Percentiles rank a stretch among this genome's conserved stretches.
phyloP scores from a whole-genome alignment of 129 eudicot genomes.

The carrot (Daucus carota) region DH1_v3.0 NC_030386.2:3678001-3678500 shows the following conservation, averaged over 20 bases:
- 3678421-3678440: not conserved
- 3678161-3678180: not conserved
- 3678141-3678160: not conserved
- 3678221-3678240: not conserved
- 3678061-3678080: not conserved
- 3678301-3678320: constrained; percentile 92
- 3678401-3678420: not conserved
- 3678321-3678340: constrained; percentile 96
- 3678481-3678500: not conserved
- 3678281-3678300: constrained; percentile 90
- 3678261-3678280: constrained; percentile 89
- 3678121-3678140: not conserved
- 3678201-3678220: constrained; percentile 1
- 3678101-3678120: not conserved
- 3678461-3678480: not conserved
- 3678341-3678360: constrained; percentile 66
- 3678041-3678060: constrained; percentile 48
- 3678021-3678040: constrained; percentile 59
- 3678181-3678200: not conserved
- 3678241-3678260: constrained; percentile 13
- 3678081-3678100: not conserved
- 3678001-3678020: constrained; percentile 68
- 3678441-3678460: not conserved
- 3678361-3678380: constrained; percentile 77
- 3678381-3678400: constrained; percentile 77